phyloP scores from a whole-genome alignment of 169 alveolate genomes.

The Eimeria maxima region DNA sequence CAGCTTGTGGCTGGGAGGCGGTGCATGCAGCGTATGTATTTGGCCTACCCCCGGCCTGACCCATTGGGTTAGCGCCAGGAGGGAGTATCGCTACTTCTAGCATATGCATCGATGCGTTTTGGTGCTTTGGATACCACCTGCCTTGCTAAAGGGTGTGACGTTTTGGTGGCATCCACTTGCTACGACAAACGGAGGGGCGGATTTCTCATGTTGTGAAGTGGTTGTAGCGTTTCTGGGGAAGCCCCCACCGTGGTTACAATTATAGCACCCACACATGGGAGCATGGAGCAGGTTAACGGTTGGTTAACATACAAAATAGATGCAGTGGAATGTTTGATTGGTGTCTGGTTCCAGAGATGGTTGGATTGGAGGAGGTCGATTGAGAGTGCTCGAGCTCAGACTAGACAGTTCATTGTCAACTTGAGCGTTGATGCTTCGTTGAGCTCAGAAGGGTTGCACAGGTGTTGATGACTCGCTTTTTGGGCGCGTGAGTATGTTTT shows the following conservation, averaged over 20 bases:
- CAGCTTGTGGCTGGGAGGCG: not conserved
- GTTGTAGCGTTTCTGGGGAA: not conserved
- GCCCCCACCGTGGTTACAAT: not conserved
- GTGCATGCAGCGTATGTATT: not conserved
- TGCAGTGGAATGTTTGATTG: not conserved
- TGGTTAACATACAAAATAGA: not conserved
- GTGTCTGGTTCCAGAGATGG: not conserved
- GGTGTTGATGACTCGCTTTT: no score
- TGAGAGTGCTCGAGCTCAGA: not conserved
- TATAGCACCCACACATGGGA: not conserved
- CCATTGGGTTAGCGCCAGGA: not conserved
- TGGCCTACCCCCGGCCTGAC: not conserved
- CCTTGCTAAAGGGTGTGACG: not conserved
- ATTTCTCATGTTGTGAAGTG: not conserved
- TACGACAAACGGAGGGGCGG: not conserved
- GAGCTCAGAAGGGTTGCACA: no score
- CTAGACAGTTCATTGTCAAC: no score
- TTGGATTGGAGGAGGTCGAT: not conserved
- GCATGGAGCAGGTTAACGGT: not conserved
- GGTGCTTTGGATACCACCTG: not conserved
- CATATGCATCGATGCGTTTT: not conserved
- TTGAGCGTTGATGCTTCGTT: no score
- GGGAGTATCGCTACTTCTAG: not conserved
- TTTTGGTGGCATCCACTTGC: not conserved
- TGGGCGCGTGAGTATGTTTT: no score